phyloP scores from a whole-genome alignment of 768 basidiomycete species.

The Tricholomella constricta region DNA sequence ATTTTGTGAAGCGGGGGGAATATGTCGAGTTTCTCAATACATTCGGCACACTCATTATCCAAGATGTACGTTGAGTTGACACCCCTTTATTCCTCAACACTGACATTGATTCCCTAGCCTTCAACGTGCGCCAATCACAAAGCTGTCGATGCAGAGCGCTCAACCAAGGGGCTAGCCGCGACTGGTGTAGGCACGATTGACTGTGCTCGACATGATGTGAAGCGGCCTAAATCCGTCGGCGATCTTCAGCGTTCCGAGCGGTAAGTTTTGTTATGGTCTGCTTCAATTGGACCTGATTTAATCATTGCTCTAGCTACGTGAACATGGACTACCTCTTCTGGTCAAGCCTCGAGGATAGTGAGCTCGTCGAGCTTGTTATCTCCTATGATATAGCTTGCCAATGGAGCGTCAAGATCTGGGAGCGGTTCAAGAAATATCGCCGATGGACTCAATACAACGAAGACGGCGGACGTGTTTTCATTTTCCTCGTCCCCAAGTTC shows the following conservation, averaged over 20 bases:
- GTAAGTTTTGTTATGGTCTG: slow-evolving; percentile 17
- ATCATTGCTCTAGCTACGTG: slow-evolving; percentile 32
- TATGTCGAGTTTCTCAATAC: slow-evolving; percentile 16
- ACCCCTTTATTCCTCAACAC: too few species aligned
- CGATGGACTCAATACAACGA: too few species aligned
- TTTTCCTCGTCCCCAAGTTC: slow-evolving; percentile 26
- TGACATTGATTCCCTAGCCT: too few species aligned
- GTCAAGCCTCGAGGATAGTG: slow-evolving; percentile 7
- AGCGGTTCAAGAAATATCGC: too few species aligned
- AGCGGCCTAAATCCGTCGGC: not conserved
- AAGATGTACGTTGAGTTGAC: too few species aligned
- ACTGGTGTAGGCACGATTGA: slow-evolving; percentile 2
- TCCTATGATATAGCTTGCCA: too few species aligned
- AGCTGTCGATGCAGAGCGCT: slow-evolving; percentile 12
- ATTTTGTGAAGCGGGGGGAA: too few species aligned
- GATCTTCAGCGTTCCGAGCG: too few species aligned
- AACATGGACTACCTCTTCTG: slow-evolving; percentile 37
- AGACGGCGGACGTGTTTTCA: too few species aligned
- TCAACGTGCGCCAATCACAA: slow-evolving; percentile 28
- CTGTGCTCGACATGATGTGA: slow-evolving; percentile 9
- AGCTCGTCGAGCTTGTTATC: slow-evolving; percentile 15
- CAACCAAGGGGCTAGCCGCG: not conserved
- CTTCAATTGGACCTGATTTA: too few species aligned
- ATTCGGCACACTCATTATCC: slow-evolving; percentile 7
- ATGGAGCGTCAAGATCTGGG: too few species aligned